Percentiles rank a stretch among this genome's conserved stretches.
Evolutionary conservation across 805 yeast genomes (phyloP).

Genomic region (Pichia deserticola): DNA sequence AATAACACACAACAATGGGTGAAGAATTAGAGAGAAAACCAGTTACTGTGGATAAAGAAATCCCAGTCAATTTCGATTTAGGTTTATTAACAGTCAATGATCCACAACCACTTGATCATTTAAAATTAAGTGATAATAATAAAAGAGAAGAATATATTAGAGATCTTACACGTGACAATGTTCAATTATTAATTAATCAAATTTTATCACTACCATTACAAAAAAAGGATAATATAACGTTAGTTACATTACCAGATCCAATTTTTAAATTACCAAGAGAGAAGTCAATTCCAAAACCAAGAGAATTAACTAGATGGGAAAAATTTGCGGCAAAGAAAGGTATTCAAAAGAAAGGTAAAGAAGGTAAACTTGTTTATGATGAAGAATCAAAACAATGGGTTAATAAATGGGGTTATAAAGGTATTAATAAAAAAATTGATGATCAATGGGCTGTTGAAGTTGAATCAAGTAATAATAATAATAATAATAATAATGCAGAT

Average conservation of each 20-base stretch:
- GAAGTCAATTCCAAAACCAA: conserved; percentile 88
- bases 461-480: conserved; percentile 19
- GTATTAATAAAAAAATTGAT: conserved; percentile 81
- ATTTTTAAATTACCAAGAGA: conserved; percentile 83
- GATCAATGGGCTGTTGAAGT: conserved; percentile 95
- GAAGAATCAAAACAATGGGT: conserved; percentile 93
- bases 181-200: conserved; percentile 86
- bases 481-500: conserved; percentile 42
- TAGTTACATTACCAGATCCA: conserved; percentile 81
- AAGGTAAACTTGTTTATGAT: conserved; percentile 83
- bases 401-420: conserved; percentile 97
- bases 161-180: conserved; percentile 78
- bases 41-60: conserved; percentile 83
- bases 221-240: conserved; percentile 72
- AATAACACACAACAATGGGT: background rate
- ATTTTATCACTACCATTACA: conserved; percentile 82
- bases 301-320: conserved; percentile 95
- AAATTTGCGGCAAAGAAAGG: conserved; percentile 94
- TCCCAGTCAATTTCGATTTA: conserved; percentile 82
- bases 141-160: conserved; percentile 59
- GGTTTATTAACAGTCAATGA: conserved; percentile 91
- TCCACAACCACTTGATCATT: conserved; percentile 72
- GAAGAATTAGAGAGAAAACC: conserved; percentile 38
- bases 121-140: conserved; percentile 43
- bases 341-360: conserved; percentile 80